These are phyloP conservation scores for Rhodomyrtus psidioides DNA, from an alignment of 441 rosid genomes.

Conservation along the genomic window DNA sequence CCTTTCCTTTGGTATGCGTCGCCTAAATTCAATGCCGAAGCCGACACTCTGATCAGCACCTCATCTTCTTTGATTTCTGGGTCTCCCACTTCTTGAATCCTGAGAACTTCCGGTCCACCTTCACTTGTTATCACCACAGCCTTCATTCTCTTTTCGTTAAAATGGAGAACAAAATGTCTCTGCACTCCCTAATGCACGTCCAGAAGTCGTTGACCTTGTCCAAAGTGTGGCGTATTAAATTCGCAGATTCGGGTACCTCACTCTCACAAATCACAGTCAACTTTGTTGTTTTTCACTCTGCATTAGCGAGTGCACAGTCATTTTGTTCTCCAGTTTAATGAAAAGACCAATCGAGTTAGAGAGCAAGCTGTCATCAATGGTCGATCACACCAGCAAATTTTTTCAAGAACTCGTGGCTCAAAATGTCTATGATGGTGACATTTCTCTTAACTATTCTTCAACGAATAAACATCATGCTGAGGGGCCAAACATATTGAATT, in stretches of 20 bases:
- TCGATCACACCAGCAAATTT: too few relatives aligned
- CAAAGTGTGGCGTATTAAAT: background rate
- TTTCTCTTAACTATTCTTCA: background rate
- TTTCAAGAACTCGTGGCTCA: too few relatives aligned
- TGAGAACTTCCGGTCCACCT: slow-evolving; percentile 75
- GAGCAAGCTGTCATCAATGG: too few relatives aligned
- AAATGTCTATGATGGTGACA: background rate
- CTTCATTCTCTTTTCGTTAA: slow-evolving; percentile 36
- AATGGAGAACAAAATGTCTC: background rate
- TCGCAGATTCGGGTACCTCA: background rate
- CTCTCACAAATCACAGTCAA: too few relatives aligned
- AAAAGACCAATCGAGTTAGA: too few relatives aligned
- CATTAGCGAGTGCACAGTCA: too few relatives aligned
- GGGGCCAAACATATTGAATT: background rate
- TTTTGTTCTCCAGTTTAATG: too few relatives aligned
- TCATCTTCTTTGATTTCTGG: slow-evolving; percentile 64
- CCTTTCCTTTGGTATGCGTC: slow-evolving; percentile 73
- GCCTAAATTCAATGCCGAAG: slow-evolving; percentile 72
- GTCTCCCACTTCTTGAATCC: slow-evolving; percentile 62
- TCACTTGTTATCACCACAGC: slow-evolving; percentile 64
- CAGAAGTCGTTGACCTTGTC: background rate
- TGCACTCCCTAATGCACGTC: background rate
- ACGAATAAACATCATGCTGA: background rate
- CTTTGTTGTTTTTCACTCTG: too few relatives aligned
- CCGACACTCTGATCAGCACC: slow-evolving; percentile 63